Evolutionary conservation across 2,329 filamentous ascomycete species (phyloP).

Genomic region (Daldinia sp.): DNA sequence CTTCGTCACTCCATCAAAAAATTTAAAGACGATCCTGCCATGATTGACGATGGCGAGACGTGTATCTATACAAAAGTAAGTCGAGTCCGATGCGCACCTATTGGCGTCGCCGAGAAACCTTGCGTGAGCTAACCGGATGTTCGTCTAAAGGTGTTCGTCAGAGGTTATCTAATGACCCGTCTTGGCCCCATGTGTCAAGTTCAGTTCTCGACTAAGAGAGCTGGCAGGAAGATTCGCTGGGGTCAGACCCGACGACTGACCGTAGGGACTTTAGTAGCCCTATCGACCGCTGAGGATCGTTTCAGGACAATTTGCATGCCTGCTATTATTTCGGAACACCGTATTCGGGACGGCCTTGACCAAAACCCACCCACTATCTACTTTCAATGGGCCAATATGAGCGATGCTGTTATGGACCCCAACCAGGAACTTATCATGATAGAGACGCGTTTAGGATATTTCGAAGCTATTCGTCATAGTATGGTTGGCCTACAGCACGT

Average conservation of each 20-base stretch:
- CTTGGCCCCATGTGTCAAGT: constrained; percentile 72
- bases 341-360: constrained; percentile 66
- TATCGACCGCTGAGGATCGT: constrained; percentile 63
- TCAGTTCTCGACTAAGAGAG: constrained; percentile 73
- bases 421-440: constrained; percentile 76
- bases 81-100: constrained; percentile 4
- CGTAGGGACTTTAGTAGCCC: constrained; percentile 61
- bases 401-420: constrained; percentile 74
- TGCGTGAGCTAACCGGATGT: background rate
- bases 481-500: constrained; percentile 75
- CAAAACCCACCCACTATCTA: constrained; percentile 77
- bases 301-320: constrained; percentile 73
- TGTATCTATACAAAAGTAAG: constrained; percentile 76
- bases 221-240: constrained; percentile 73
- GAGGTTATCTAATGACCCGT: constrained; percentile 68
- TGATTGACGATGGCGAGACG: constrained; percentile 64
- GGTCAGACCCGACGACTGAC: constrained; percentile 60
- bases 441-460: constrained; percentile 77
- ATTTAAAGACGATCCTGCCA: constrained; percentile 60
- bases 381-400: constrained; percentile 70
- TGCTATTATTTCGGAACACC: constrained; percentile 76
- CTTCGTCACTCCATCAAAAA: constrained; percentile 71
- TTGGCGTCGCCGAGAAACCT: background rate
- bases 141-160: constrained; percentile 66
- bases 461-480: constrained; percentile 77